phyloP scores from a whole-genome alignment of 352 stramenopile species.

The Blastocystis sp. region DNA sequence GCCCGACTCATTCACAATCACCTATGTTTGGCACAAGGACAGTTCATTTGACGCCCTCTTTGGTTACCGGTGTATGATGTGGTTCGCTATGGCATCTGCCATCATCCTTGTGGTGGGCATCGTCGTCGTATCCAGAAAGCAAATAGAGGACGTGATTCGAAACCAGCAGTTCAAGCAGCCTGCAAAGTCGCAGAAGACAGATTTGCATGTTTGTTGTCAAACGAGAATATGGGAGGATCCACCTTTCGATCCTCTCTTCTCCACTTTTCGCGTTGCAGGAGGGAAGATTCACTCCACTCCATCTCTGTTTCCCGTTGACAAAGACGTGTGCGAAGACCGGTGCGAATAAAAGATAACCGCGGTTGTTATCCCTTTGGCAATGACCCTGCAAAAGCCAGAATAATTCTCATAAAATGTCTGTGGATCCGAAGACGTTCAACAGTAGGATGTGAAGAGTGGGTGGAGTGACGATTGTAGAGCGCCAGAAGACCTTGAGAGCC shows the following conservation, averaged over 20 bases:
- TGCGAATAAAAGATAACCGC: background rate
- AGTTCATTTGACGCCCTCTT: background rate
- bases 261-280: too few species aligned
- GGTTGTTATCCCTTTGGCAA: background rate
- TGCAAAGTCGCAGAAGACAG: slow-evolving; percentile 30
- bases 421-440: slow-evolving; percentile 15
- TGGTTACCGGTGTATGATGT: slow-evolving; percentile 37
- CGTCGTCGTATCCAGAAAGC: background rate
- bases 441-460: background rate
- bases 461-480: slow-evolving; percentile 18
- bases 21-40: slow-evolving; percentile 40
- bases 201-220: slow-evolving; percentile 54
- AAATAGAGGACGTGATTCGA: background rate
- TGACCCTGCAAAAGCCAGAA: background rate
- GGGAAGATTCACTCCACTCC: too few species aligned
- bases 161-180: slow-evolving; percentile 63
- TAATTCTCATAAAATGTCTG: slow-evolving; percentile 33
- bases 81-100: background rate
- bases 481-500: slow-evolving; percentile 53
- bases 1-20: slow-evolving; percentile 10
- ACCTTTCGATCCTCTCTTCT: too few species aligned
- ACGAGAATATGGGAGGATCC: too few species aligned
- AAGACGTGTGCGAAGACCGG: too few species aligned
- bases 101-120: slow-evolving; percentile 9
- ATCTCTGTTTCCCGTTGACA: too few species aligned